Conservation (phyloP, 2,329 filamentous ascomycete genomes). For the Mycosphaerelloides madeirae region DNA sequence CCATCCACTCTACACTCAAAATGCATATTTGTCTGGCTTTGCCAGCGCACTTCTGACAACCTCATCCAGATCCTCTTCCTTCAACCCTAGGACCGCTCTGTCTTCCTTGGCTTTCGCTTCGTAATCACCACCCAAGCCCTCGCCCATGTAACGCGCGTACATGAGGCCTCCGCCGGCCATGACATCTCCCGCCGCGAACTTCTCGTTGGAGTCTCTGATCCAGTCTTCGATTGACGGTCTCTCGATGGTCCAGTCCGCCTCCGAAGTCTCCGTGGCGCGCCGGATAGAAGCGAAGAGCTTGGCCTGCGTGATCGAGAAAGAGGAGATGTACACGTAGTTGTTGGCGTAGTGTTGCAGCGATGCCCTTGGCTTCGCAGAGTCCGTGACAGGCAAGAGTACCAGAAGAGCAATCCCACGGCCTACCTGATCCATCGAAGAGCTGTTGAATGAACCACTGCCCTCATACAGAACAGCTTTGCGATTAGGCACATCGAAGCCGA, state of each 20-base stretch:
- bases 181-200: slow-evolving; percentile 40
- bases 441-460: slow-evolving; percentile 33
- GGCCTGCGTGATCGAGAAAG: slow-evolving; percentile 34
- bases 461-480: slow-evolving; percentile 25
- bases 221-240: slow-evolving; percentile 35
- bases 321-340: slow-evolving; percentile 33
- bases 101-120: slow-evolving; percentile 29
- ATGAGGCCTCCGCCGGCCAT: slow-evolving; percentile 31
- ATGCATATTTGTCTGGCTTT: no score
- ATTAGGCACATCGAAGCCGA: slow-evolving; percentile 31
- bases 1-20: no score
- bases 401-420: slow-evolving; percentile 32
- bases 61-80: slow-evolving; percentile 36
- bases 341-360: slow-evolving; percentile 38
- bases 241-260: slow-evolving; percentile 35
- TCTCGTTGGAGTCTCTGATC: slow-evolving; percentile 44
- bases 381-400: slow-evolving; percentile 30
- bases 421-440: slow-evolving; percentile 30
- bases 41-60: slow-evolving; percentile 24
- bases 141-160: slow-evolving; percentile 20
- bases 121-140: slow-evolving; percentile 22
- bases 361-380: slow-evolving; percentile 9
- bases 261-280: slow-evolving; percentile 31
- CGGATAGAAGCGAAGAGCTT: slow-evolving; percentile 35
- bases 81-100: slow-evolving; percentile 38